Evolutionary conservation across 768 basidiomycete species (phyloP).

Genomic region (Lepiota brunneoincarnata): DNA sequence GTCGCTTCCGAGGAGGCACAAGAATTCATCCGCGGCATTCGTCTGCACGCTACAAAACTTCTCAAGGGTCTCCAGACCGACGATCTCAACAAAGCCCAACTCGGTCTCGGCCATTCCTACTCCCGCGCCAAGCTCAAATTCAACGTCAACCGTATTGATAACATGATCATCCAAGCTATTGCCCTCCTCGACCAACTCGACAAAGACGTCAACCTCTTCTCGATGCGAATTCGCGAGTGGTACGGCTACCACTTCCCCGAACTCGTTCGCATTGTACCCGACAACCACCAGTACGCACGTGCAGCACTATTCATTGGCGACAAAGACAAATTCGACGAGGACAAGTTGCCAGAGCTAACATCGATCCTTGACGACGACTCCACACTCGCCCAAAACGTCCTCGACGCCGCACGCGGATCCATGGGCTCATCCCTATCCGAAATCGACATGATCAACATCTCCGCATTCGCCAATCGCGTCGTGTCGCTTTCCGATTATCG

Average conservation of each 20-base stretch:
- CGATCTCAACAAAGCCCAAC: conserved; percentile 90
- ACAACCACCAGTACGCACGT: conserved; percentile 92
- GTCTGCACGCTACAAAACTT: conserved; percentile 86
- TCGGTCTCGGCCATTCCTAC: conserved; percentile 96
- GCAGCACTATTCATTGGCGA: conserved; percentile 85
- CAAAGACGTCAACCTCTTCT: conserved; percentile 98
- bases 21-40: conserved; percentile 90
- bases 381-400: conserved; percentile 86
- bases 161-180: conserved; percentile 99
- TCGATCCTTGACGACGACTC: conserved; percentile 80
- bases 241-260: conserved; percentile 99
- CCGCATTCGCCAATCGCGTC: conserved; percentile 85
- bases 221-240: conserved; percentile 98
- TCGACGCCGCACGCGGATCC: conserved; percentile 90
- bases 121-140: conserved; percentile 97
- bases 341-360: conserved; percentile 76
- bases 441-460: conserved; percentile 95
- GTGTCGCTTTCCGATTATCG: conserved; percentile 93
- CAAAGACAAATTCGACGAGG: conserved; percentile 77
- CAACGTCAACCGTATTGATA: conserved; percentile 94
- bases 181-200: conserved; percentile 97
- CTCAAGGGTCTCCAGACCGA: conserved; percentile 85
- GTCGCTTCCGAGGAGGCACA: conserved; percentile 78
- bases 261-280: conserved; percentile 87
- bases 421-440: conserved; percentile 93